Base-by-base conservation (phyloP, 805 yeast genomes). In the Candida maltosa region DNA sequence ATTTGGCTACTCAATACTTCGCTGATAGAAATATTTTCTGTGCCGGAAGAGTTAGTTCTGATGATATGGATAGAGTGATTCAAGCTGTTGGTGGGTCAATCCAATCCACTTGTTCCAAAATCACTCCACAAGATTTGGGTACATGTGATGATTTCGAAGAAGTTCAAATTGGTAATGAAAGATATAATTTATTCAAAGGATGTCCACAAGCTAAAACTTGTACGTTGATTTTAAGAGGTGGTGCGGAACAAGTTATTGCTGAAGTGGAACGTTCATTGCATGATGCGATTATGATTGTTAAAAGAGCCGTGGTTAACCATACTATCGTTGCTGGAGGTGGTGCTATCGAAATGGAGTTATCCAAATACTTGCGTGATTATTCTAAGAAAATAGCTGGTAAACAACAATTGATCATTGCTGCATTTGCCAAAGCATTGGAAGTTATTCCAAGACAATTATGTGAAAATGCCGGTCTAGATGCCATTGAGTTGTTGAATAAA, bases 401-500 rank as follows among this genome's bases (percentile, higher is more conserved):
- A 62, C 96, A 91, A 64, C 99, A 93, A 67, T 69, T 93, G 43
- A 81, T 93, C 40, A 83, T 93, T 39, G 81, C 82, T 39, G 96
- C 96, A 6, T 93, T 80, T 64, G 98, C 98, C 16, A 83, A 84
- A 48, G 95, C 97, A 1, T 71, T 93, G 39, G 99, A 93, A 65
- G 81, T 93, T 18, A 88, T 93, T 51, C 99, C 99, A 47, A 82
- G 97, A 59, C 97, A 93, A 58, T 73, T 93, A 45, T 91, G 97
- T 69, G 98, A 93, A 57, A 93, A 93, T 60, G 98, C 96, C n/a
- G 99, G 99, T 4, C 81, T 93, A 47, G 99, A 93, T 58, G 94
- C 95, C 15, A 87, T 95, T n/a, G 97, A 93, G 58, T 67, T 93
- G 41, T 76, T 93, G 49, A 93, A 93, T 61, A 78, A 83, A 54